Evolutionary conservation across 75 land plant species (phyloP).

Genomic region (Chamaecyparis obtusa): DNA sequence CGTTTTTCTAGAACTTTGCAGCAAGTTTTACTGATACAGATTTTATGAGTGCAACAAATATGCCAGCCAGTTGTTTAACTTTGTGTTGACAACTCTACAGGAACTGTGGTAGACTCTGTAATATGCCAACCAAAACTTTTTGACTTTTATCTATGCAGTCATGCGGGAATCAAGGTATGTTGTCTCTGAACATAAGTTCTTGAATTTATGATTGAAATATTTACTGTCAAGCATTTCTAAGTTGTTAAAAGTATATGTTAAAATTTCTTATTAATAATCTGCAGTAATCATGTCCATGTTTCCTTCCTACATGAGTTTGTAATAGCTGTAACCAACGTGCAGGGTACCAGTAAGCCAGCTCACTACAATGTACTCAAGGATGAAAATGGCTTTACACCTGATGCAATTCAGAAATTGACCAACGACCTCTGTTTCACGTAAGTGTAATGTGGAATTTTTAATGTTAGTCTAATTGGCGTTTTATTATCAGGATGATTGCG

Average conservation of each 20-base stretch:
- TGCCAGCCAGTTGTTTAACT: neutral
- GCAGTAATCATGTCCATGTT: neutral
- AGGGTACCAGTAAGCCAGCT: slow-evolving; percentile 37
- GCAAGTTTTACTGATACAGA: neutral
- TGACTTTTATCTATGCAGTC: slow-evolving; percentile 39
- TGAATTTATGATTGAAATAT: neutral
- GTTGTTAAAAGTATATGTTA: no score
- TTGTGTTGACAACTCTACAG: slow-evolving; percentile 9
- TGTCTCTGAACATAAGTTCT: neutral
- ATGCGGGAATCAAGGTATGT: slow-evolving; percentile 24
- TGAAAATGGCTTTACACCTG: slow-evolving; percentile 26
- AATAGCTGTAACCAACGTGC: neutral
- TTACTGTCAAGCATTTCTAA: neutral
- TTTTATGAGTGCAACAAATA: neutral
- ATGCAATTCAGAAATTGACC: slow-evolving; percentile 22
- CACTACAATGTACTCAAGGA: slow-evolving; percentile 38
- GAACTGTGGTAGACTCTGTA: slow-evolving; percentile 21
- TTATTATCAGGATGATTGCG: neutral
- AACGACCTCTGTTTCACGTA: slow-evolving; percentile 27
- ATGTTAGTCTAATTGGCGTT: no score
- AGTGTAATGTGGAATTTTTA: neutral
- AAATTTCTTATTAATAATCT: no score
- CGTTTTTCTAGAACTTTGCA: neutral
- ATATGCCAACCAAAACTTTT: slow-evolving; percentile 33
- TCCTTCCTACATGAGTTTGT: neutral